Evolutionary conservation across 2,329 filamentous ascomycete genomes (phyloP).

Genomic region (Sporothrix sp.): DNA sequence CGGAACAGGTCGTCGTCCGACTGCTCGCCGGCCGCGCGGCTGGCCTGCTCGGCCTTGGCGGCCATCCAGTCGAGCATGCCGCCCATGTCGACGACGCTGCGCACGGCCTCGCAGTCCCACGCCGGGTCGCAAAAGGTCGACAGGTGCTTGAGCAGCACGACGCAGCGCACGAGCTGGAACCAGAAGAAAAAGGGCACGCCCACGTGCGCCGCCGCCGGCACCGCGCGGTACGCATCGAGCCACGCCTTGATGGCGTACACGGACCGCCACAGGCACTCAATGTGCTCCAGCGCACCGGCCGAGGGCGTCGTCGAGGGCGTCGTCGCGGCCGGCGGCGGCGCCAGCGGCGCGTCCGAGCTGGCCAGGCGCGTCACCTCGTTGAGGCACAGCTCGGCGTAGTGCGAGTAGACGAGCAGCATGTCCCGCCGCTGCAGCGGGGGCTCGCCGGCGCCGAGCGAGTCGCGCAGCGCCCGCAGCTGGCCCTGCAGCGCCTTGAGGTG

Average conservation of each 20-base stretch:
- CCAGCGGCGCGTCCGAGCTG: constrained; percentile 19
- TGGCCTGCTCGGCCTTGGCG: constrained; percentile 21
- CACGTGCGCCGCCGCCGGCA: constrained; percentile 21
- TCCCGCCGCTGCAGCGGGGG: constrained; percentile 17
- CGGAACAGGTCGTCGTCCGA: constrained; percentile 28
- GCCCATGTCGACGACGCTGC: constrained; percentile 24
- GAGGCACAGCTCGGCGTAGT: constrained; percentile 15
- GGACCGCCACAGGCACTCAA: constrained; percentile 27
- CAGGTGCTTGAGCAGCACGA: constrained; percentile 29
- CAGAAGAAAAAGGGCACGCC: constrained; percentile 29
- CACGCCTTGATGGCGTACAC: constrained; percentile 27
- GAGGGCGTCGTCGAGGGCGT: too few species aligned
- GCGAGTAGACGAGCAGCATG: constrained; percentile 14
- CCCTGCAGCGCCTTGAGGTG: constrained; percentile 24
- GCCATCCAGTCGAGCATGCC: constrained; percentile 24
- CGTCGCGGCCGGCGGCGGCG: constrained; percentile 18
- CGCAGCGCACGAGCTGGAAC: constrained; percentile 27
- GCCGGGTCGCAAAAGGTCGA: constrained; percentile 28
- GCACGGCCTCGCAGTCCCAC: constrained; percentile 29
- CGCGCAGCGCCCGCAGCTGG: constrained; percentile 25
- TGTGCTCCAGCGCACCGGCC: constrained; percentile 22
- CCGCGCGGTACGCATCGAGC: constrained; percentile 24
- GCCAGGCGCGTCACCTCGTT: constrained; percentile 21
- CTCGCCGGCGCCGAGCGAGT: constrained; percentile 23
- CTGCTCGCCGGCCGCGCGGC: constrained; percentile 23